Evolutionary conservation across 176 grass and related monocot species (phyloP), one percentile per base, ranked within the genome.

Genomic region (Panicum miliaceum): DNA sequence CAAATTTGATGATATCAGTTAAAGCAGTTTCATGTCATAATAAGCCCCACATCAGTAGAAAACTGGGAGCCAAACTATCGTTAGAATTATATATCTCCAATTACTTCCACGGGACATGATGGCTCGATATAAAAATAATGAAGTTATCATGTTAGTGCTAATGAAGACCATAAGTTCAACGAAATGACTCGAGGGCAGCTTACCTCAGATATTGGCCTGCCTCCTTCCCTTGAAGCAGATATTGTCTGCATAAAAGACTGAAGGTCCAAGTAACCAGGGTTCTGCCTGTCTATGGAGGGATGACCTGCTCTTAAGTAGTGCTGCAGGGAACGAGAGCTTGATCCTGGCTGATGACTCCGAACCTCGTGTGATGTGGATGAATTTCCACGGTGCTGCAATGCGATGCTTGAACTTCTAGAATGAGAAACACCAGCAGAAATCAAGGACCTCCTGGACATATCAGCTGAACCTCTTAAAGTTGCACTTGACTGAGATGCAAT

Each of bases 181-280:
- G 23, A 22, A 26, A 61, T 52, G 23, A 81, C 41, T 79, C 3
- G 0, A 90, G 60, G 26, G 11, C 5, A 57, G 36, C 53, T 66
- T 85, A 91, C 90, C 90, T 91, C 86, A 67, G 90, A 85, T 19
- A 82, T 57, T 1, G 82, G 77, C n/a, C 90, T 91, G 59, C 48
- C 88, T 73, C 90, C 90, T 36, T 91, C 90, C 64, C 90, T 88
- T 43, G 90, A 84, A 71, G 84, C 73, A 59, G 90, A 64, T 78
- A 91, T 82, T 9, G n/a, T 82, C 78, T 88, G 90, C 90, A 91
- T 88, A 61, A 88, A 91, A 73, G 82, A 91, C 13, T 88, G 90
- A 77, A 91, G 82, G 47, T 88, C 90, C 77, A 88, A 19, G 37
- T 88, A 85, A 76, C 78, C 19, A 71, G 85, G 18, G 23, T 59